Conservation (phyloP, 108 stramenopile genomes). For the Epithemia pelagica region DNA sequence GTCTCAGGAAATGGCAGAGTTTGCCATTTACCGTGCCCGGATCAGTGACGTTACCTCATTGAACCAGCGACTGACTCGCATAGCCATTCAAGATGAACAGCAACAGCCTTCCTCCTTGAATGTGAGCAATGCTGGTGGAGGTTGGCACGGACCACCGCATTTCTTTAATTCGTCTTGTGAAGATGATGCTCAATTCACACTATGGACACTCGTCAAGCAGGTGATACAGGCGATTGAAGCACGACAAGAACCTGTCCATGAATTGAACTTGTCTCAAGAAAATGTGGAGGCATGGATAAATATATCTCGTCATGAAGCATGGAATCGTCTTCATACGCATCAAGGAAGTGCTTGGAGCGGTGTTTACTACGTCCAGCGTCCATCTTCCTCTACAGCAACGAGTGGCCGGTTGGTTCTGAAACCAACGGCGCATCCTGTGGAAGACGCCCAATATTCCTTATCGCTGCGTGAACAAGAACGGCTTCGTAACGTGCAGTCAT, state of each 20-base stretch:
- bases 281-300: conserved; percentile 9
- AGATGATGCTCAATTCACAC: not conserved
- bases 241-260: not conserved
- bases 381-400: not conserved
- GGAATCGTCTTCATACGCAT: conserved; percentile 17
- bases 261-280: not conserved
- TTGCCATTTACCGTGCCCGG: not conserved
- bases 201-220: not conserved
- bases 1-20: not conserved
- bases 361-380: conserved; percentile 10
- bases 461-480: conserved; percentile 4
- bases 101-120: not conserved
- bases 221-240: not conserved
- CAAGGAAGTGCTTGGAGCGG: conserved; percentile 8
- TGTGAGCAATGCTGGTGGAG: conserved; percentile 18
- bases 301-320: not conserved
- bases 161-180: not conserved
- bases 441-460: conserved; percentile 8
- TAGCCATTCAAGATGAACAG: not conserved
- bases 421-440: conserved; percentile 9
- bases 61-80: not conserved
- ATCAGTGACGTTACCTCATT: not conserved
- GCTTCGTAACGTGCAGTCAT: not conserved
- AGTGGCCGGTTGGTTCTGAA: conserved; percentile 16
- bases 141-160: conserved; percentile 1